phyloP scores from a whole-genome alignment of 2,329 filamentous ascomycete species.

The Claviceps sp. region DNA sequence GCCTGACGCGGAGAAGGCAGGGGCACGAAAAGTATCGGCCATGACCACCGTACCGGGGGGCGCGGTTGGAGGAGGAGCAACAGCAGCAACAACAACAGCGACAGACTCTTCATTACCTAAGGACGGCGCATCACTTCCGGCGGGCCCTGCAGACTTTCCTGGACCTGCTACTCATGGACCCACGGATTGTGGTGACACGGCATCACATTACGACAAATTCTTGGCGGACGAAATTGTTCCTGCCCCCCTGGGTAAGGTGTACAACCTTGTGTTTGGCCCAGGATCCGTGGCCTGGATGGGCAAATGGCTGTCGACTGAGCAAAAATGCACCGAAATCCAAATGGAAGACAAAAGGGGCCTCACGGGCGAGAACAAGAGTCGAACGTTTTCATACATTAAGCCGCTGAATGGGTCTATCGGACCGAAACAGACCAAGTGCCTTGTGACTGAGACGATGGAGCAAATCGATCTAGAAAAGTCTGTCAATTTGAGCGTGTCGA shows the following conservation, averaged over 20 bases:
- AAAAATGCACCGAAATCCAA: slow-evolving; percentile 79
- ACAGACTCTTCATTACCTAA: slow-evolving; percentile 29
- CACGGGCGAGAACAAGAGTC: slow-evolving; percentile 57
- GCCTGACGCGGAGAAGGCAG: slow-evolving; percentile 47
- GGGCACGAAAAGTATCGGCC: slow-evolving; percentile 61
- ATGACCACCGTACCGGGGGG: slow-evolving; percentile 27
- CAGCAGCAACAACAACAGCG: slow-evolving; percentile 6
- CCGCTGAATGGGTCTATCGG: slow-evolving; percentile 74
- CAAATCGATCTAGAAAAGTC: slow-evolving; percentile 75
- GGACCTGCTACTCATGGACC: slow-evolving; percentile 70
- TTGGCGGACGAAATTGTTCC: slow-evolving; percentile 76
- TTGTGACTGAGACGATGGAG: slow-evolving; percentile 76
- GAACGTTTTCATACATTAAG: slow-evolving; percentile 81
- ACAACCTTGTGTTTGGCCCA: slow-evolving; percentile 74
- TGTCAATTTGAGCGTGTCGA: slow-evolving; percentile 68
- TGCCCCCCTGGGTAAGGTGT: slow-evolving; percentile 85
- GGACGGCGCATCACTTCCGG: slow-evolving; percentile 29
- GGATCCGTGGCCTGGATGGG: slow-evolving; percentile 68
- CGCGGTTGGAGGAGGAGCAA: neutral
- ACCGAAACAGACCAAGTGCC: slow-evolving; percentile 88
- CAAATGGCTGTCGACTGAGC: slow-evolving; percentile 74
- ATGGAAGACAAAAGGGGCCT: slow-evolving; percentile 76
- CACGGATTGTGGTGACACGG: slow-evolving; percentile 71
- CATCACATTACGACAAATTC: slow-evolving; percentile 70
- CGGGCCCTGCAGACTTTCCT: slow-evolving; percentile 54